A percentile compares a stretch with the other conserved stretches of the same genome.
phyloP scores from a whole-genome alignment of 2,329 filamentous ascomycete species.

The Pseudogymnoascus sp. region DNA sequence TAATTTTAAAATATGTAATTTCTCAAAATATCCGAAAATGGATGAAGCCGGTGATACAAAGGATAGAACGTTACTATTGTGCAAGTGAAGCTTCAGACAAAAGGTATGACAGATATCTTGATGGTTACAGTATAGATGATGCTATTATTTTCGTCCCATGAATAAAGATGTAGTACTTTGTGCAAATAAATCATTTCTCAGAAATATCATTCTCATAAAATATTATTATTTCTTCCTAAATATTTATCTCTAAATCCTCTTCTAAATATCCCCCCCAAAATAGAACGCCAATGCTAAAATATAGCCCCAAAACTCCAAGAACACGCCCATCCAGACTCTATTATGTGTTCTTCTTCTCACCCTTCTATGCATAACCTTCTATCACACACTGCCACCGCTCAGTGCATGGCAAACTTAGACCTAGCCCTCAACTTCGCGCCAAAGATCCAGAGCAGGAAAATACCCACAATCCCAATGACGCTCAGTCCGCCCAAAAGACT shows the following conservation, averaged over 20 bases:
- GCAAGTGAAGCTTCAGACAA: background rate
- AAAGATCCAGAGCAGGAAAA: constrained; percentile 32
- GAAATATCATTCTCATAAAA: background rate
- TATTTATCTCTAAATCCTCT: background rate
- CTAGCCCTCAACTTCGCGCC: constrained; percentile 22
- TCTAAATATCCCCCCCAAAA: background rate
- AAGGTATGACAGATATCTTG: background rate
- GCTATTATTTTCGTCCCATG: background rate
- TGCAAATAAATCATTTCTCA: background rate
- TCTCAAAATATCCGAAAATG: background rate
- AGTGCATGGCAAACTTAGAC: constrained; percentile 22
- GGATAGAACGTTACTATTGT: background rate
- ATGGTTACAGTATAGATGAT: background rate
- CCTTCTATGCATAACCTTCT: background rate
- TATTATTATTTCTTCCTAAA: background rate
- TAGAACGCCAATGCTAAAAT: background rate
- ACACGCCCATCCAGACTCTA: background rate
- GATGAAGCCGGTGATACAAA: background rate
- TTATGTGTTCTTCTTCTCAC: background rate
- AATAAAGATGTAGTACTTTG: background rate
- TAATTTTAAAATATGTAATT: background rate
- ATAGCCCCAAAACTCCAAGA: background rate
- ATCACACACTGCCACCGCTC: background rate
- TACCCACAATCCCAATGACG: constrained; percentile 46
- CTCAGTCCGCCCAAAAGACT: constrained; percentile 48